A percentile compares a stretch with the other conserved stretches of the same genome.
These are phyloP conservation scores for Coniosporium tulheliwenetii DNA, from an alignment of 2,329 filamentous ascomycete species.

Conservation along the genomic window DNA sequence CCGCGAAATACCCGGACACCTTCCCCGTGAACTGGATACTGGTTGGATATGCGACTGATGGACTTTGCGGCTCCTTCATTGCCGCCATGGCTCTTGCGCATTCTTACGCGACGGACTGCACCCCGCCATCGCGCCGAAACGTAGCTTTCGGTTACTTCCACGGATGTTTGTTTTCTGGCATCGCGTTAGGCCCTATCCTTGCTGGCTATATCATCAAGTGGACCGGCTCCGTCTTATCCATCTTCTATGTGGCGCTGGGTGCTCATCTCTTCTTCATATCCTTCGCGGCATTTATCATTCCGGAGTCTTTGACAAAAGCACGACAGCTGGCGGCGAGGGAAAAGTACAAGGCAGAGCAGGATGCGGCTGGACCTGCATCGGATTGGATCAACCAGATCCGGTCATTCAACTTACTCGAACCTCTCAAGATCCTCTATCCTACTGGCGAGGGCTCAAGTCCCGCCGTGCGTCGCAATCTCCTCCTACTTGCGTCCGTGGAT, in stretches of 20 bases:
- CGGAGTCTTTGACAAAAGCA: conserved; percentile 67
- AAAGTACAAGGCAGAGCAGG: conserved; percentile 36
- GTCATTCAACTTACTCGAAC: conserved; percentile 52
- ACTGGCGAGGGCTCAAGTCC: conserved; percentile 45
- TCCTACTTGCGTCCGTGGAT: conserved; percentile 67
- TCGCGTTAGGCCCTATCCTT: conserved; percentile 71
- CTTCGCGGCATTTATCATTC: conserved; percentile 55
- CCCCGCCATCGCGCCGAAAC: conserved; percentile 60
- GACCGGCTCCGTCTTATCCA: conserved; percentile 58
- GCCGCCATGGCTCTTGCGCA: conserved; percentile 63
- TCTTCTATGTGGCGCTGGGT: conserved; percentile 68
- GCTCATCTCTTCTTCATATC: conserved; percentile 61
- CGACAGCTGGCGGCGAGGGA: conserved; percentile 57
- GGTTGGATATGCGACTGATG: conserved; percentile 63
- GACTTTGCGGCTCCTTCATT: conserved; percentile 77
- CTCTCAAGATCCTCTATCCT: conserved; percentile 65
- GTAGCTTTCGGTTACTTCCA: conserved; percentile 84
- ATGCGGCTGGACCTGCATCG: conserved; percentile 17
- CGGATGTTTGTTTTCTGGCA: conserved; percentile 74
- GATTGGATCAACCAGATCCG: conserved; percentile 27
- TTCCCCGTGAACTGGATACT: conserved; percentile 69
- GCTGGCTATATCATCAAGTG: conserved; percentile 65
- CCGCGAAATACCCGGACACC: conserved; percentile 56
- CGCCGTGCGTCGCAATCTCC: conserved; percentile 60
- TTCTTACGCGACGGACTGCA: conserved; percentile 83